Evolutionary conservation across 148 eudicot genomes (phyloP).

Genomic region (Suaeda aralocaspica): DNA sequence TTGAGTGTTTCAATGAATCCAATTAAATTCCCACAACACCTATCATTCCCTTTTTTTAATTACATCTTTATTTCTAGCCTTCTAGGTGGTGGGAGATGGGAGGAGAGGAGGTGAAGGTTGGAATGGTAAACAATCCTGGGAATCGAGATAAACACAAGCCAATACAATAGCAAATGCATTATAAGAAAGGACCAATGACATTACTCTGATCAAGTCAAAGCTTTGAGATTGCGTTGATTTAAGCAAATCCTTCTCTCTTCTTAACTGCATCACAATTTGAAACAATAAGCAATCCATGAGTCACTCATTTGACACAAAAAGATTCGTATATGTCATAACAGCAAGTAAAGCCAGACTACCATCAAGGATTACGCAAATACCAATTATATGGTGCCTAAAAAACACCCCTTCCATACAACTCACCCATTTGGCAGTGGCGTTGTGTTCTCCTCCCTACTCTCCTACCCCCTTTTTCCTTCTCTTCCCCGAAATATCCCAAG

Average conservation of each 20-base stretch:
- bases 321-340: too few relatives aligned
- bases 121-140: not conserved
- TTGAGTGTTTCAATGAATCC: not conserved
- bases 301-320: not conserved
- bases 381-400: too few relatives aligned
- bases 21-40: not conserved
- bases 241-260: conserved; percentile 69
- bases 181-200: conserved; percentile 6
- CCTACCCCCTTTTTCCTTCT: too few relatives aligned
- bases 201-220: conserved; percentile 66
- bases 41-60: too few relatives aligned
- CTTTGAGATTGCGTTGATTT: conserved; percentile 69
- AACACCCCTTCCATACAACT: too few relatives aligned
- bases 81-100: too few relatives aligned
- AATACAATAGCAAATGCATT: not conserved
- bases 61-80: too few relatives aligned
- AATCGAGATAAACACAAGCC: not conserved
- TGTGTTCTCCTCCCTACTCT: too few relatives aligned
- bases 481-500: too few relatives aligned
- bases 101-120: not conserved
- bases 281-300: not conserved
- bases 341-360: too few relatives aligned
- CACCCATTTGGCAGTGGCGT: too few relatives aligned
- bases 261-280: conserved; percentile 40
- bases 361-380: too few relatives aligned